phyloP scores from a whole-genome alignment of 78 protist species.

The Cavenderia fasciculata region DNA sequence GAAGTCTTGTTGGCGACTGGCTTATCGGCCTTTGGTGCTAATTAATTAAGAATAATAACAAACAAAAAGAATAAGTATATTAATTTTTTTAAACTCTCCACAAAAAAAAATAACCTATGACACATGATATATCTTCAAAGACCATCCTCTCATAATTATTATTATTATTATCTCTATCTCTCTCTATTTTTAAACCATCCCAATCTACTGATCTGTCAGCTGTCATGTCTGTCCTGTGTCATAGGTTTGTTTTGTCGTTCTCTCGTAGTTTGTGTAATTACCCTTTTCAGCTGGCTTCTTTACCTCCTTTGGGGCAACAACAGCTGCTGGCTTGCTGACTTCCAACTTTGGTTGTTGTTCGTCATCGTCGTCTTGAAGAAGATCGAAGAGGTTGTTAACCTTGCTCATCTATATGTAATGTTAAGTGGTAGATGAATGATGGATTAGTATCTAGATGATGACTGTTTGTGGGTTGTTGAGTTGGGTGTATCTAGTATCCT shows the following conservation, averaged over 20 bases:
- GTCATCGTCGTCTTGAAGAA: conserved; percentile 73
- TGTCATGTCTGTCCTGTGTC: neutral
- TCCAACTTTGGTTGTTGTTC: neutral
- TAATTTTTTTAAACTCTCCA: neutral
- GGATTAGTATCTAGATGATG: no score
- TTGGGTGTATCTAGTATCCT: no score
- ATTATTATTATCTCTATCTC: neutral
- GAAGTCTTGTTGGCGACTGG: neutral
- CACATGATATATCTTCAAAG: neutral
- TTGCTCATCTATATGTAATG: neutral
- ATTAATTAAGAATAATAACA: no score
- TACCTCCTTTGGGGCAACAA: neutral
- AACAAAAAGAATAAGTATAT: no score
- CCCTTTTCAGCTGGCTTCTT: conserved; percentile 34
- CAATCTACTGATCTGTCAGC: neutral
- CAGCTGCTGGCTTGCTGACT: neutral
- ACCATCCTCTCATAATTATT: neutral
- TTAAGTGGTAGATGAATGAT: no score
- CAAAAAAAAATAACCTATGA: neutral
- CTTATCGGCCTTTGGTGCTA: no score
- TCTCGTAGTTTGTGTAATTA: neutral
- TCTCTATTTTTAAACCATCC: neutral
- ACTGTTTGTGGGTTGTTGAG: no score
- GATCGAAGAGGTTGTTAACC: conserved; percentile 42
- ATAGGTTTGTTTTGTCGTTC: neutral